Base-by-base conservation (phyloP, 495 filamentous ascomycete genomes). In the Penicillium cosmopolitanum region DNA sequence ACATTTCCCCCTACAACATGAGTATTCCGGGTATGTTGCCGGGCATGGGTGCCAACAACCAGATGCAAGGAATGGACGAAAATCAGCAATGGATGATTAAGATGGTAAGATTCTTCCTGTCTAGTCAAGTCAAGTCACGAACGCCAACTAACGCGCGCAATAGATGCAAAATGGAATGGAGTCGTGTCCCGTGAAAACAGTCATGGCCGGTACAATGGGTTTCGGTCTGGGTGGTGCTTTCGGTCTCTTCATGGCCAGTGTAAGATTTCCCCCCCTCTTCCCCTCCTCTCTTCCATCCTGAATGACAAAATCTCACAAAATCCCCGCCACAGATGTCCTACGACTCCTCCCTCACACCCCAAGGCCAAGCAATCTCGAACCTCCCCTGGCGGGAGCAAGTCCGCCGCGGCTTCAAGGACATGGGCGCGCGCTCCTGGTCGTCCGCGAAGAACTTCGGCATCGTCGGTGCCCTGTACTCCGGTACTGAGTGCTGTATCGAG, bases 401-500 rank as follows among this genome's bases (percentile, higher is more conserved):
- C 23, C 84, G 83, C 53, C 71, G 77, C 69, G 95, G 95, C 23
- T 93, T 98, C 80, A 91, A 88, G 65, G 95, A 98, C 73, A 97
- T 98, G 92, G 93, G 93, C 50, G 64, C 81, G 44, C 86, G 93
- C 11, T 90, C 90, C 15, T 95, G 80, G 76, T 89, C 87, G 66
- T 90, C 88, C 6, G 95, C 93, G 16, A 96, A 96, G 78, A 97
- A 96, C 74, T 98, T 98, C 76, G 96, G 90, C 25, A 84, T 89
- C 46, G 88, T 98, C 46, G 95, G 95, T 51, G 89, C 92, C 0
- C 82, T 98, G 9, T 98, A 94, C 77, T 80, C 85, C 15, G 96
- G 95, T 21, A 96, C 93, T 12, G 95, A 98, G 78, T 98, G 95
- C 78, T 91, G 89, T 53, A 93, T 98, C 60, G 96, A 98, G 71